A percentile compares a stretch with the other conserved stretches of the same genome.
These are phyloP conservation scores for Wickerhamiella occidentalis DNA, from an alignment of 805 yeast genomes.

Conservation along the genomic window DNA sequence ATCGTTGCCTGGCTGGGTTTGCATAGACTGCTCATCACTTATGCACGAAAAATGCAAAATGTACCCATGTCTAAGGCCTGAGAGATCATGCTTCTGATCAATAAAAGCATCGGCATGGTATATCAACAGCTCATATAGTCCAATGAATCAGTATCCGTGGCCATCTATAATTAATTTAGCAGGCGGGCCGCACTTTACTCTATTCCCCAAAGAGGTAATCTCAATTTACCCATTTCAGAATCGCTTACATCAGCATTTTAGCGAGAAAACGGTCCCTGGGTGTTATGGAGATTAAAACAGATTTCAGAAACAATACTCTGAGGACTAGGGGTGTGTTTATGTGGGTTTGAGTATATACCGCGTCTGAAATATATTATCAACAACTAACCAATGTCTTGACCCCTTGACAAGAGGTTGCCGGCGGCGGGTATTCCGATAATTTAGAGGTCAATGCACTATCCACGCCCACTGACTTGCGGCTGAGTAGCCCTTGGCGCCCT, in stretches of 20 bases:
- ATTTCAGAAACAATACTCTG: too few relatives aligned
- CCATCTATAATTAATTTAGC: too few relatives aligned
- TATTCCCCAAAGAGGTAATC: neutral
- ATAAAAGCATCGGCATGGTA: too few relatives aligned
- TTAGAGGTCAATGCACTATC: neutral
- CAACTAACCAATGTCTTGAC: too few relatives aligned
- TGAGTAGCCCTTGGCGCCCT: neutral
- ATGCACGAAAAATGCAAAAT: neutral
- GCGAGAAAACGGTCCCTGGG: neutral
- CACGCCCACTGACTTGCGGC: neutral
- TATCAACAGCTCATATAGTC: too few relatives aligned
- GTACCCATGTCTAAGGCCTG: neutral
- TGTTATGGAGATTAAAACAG: neutral
- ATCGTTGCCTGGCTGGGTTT: neutral
- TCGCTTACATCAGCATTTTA: neutral
- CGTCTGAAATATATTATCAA: too few relatives aligned
- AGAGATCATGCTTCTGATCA: neutral
- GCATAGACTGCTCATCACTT: neutral
- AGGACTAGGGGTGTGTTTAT: too few relatives aligned
- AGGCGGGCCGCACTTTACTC: too few relatives aligned
- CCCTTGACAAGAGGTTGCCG: too few relatives aligned
- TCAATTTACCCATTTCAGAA: neutral
- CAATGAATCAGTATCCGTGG: too few relatives aligned
- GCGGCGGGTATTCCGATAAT: neutral
- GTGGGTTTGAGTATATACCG: too few relatives aligned